These are phyloP conservation scores for Friedmanniomyces endolithicus DNA, from an alignment of 495 filamentous ascomycete genomes.

Conservation along the genomic window DNA sequence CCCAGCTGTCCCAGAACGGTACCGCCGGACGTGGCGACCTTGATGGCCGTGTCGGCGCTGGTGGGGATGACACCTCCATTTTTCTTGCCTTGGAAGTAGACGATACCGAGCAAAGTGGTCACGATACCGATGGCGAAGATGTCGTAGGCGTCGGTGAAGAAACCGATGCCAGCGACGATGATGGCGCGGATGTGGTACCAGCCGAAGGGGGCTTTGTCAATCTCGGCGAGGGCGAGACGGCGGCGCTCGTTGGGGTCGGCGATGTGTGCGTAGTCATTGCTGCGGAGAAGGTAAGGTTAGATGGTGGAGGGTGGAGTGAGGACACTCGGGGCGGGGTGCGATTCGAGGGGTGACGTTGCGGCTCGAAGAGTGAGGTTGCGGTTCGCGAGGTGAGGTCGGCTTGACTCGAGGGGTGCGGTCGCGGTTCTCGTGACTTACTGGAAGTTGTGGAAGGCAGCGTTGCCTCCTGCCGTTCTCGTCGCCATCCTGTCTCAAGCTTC, in stretches of 20 bases:
- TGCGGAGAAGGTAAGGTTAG: background rate
- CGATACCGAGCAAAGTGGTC: constrained; percentile 54
- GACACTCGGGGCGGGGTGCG: too few species aligned
- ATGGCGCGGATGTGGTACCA: constrained; percentile 68
- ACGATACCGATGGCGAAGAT: constrained; percentile 66
- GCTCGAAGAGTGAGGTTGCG: background rate
- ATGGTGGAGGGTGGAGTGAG: too few species aligned
- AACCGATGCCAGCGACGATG: constrained; percentile 69
- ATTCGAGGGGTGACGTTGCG: background rate
- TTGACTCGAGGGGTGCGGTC: background rate
- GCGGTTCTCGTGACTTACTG: background rate
- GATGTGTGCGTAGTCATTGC: constrained; percentile 49
- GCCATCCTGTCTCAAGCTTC: constrained; percentile 10
- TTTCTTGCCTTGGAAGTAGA: constrained; percentile 45
- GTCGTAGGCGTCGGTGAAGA: constrained; percentile 73
- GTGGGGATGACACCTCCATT: constrained; percentile 40
- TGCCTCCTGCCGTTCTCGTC: constrained; percentile 17
- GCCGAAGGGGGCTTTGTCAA: constrained; percentile 69
- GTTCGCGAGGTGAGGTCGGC: too few species aligned
- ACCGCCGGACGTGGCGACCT: constrained; percentile 74
- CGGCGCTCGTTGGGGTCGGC: constrained; percentile 62
- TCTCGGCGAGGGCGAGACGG: constrained; percentile 60
- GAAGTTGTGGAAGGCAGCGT: constrained; percentile 23
- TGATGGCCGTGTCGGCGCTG: constrained; percentile 64
- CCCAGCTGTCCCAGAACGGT: constrained; percentile 75